Evolutionary conservation across 306 rosid genomes (phyloP).

Genomic region (Quercus berberidifolia): DNA sequence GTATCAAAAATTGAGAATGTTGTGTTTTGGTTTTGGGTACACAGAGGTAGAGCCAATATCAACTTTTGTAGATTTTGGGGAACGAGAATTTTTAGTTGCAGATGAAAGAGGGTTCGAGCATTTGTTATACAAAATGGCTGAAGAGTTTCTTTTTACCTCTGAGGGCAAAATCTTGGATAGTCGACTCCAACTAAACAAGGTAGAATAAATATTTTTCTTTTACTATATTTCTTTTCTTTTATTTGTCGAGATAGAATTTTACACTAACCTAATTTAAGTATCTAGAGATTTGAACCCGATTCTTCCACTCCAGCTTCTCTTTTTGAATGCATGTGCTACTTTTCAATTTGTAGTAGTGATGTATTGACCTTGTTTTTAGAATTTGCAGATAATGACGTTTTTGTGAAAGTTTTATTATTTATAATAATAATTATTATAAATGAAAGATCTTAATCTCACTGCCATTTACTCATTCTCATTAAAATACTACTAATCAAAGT

Average conservation of each 20-base stretch:
- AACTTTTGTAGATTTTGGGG: slow-evolving; percentile 75
- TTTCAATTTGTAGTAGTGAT: slow-evolving; percentile 30
- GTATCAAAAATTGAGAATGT: slow-evolving; percentile 4
- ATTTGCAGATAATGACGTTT: slow-evolving; percentile 60
- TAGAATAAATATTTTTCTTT: slow-evolving; percentile 17
- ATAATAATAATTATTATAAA: background rate
- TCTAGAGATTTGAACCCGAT: too few relatives aligned
- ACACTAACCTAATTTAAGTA: too few relatives aligned
- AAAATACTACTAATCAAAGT: background rate
- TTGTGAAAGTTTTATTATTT: slow-evolving; percentile 26
- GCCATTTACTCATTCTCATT: background rate
- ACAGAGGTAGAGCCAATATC: slow-evolving; percentile 98
- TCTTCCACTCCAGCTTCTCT: background rate
- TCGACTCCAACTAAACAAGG: slow-evolving; percentile 92
- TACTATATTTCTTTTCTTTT: background rate
- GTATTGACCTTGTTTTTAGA: slow-evolving; percentile 38
- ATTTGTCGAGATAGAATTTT: background rate
- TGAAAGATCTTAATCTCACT: background rate
- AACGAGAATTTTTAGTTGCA: slow-evolving; percentile 79
- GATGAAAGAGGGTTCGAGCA: slow-evolving; percentile 88
- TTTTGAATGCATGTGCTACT: slow-evolving; percentile 29
- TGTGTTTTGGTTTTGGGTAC: slow-evolving; percentile 19
- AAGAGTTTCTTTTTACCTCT: slow-evolving; percentile 64
- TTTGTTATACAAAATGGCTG: slow-evolving; percentile 78
- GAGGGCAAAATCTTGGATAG: slow-evolving; percentile 74